A percentile compares a stretch with the other conserved stretches of the same genome.
phyloP scores from a whole-genome alignment of 805 yeast genomes.

The Cephaloascus albidus region DNA sequence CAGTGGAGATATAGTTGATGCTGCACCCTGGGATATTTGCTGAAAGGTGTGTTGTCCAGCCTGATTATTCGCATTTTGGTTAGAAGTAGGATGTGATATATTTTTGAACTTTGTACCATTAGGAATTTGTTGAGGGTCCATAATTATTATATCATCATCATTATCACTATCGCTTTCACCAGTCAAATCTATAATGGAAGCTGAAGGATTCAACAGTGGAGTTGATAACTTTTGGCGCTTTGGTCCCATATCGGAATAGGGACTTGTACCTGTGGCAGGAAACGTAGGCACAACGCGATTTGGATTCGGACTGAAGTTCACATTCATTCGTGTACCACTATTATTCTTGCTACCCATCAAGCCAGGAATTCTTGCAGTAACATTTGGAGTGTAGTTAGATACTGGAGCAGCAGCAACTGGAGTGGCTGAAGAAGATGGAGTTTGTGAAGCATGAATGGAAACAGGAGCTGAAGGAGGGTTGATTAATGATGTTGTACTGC shows the following conservation, averaged over 20 bases:
- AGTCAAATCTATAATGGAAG: not conserved
- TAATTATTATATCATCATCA: not conserved
- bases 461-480: too few relatives aligned
- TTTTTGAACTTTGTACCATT: not conserved
- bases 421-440: too few relatives aligned
- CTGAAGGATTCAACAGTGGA: not conserved
- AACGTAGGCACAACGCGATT: not conserved
- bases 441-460: not conserved
- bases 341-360: not conserved
- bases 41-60: too few relatives aligned
- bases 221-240: not conserved
- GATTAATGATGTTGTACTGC: not conserved
- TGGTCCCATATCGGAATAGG: not conserved
- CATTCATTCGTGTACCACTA: too few relatives aligned
- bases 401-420: too few relatives aligned
- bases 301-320: not conserved
- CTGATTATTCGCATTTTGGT: too few relatives aligned
- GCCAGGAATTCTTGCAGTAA: not conserved
- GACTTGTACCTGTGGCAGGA: not conserved
- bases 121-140: constrained; percentile 8
- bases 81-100: too few relatives aligned
- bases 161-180: not conserved
- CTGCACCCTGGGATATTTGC: too few relatives aligned
- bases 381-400: not conserved
- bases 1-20: too few relatives aligned